Conservation (phyloP, 441 rosid species). For the Erodium texanum region DNA sequence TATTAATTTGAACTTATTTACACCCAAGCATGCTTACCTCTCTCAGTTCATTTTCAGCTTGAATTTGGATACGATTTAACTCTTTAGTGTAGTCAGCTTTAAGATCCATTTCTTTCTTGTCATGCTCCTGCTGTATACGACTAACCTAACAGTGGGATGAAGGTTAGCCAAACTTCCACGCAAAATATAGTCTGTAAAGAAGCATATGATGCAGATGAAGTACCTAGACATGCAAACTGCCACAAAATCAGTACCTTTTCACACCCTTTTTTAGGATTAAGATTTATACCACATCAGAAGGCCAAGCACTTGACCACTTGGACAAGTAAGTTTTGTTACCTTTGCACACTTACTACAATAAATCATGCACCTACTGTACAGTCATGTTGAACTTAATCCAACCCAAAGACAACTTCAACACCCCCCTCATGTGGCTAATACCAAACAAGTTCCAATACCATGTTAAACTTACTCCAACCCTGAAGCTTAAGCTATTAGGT, state of each 20-base stretch:
- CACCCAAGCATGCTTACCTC: constrained; percentile 35
- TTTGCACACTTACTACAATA: no score
- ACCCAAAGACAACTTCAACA: no score
- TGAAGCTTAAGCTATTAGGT: no score
- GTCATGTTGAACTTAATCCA: no score
- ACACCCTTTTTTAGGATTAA: not conserved
- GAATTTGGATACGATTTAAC: constrained; percentile 43
- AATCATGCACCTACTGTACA: no score
- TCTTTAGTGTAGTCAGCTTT: constrained; percentile 51
- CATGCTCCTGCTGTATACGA: constrained; percentile 43
- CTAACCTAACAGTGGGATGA: constrained; percentile 28
- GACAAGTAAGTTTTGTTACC: no score
- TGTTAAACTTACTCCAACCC: no score
- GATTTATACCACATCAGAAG: no score
- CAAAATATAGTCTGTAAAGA: not conserved
- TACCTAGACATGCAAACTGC: not conserved
- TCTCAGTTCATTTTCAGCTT: constrained; percentile 57
- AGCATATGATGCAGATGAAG: not conserved
- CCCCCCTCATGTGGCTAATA: no score
- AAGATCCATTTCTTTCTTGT: constrained; percentile 40
- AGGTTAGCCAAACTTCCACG: constrained; percentile 14
- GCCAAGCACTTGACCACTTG: no score
- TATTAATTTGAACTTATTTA: constrained; percentile 8
- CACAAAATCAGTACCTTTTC: constrained; percentile 8
- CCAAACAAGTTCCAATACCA: no score